Base-by-base conservation (phyloP, 2,329 filamentous ascomycete species). In the Calonectria ilicicola region DNA sequence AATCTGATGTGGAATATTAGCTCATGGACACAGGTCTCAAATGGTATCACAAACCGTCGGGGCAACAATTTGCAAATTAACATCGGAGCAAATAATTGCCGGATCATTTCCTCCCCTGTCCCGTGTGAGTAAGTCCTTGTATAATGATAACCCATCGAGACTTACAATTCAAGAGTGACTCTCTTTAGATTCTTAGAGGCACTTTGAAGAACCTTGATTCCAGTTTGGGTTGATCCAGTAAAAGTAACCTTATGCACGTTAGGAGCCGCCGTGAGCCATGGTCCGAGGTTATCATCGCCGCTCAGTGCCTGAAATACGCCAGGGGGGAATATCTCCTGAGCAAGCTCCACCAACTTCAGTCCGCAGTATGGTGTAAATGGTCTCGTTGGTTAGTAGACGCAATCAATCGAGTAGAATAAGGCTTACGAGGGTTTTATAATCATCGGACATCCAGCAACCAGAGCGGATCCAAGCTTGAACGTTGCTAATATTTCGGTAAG, bases 161-260 rank as follows among this genome's bases (percentile, higher is more conserved):
- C 88, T 80, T 87, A 87, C 84, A 92, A 86, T 81, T 93, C 91
- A 19, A 93, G 86, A 1, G 89, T 91, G 26, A 92, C 86, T 53
- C 91, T 85, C 85, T 93, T 93, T 40, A 93, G 82, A 0, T 89
- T 91, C 79, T 87, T 86, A 27, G 88, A 84, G 67, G 86, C 87
- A 21, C 85, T 87, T 68, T 86, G 86, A 85, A 91, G 89, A 66
- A 93, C 88, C 80, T 87, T 87, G 84, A 91, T 92, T 14, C 91
- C 91, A 0, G 89, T 92, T 0, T 85, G 84, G 8, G 86, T 89
- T 14, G 89, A 91, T 2, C 91, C 91, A 0, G 91, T 93, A 82
- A 93, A 93, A 75, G 85, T 87, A 79, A 93, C 89, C 85, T 92
- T 93, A 69, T 88, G 85, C 67, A 93, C 87, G 21, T 85, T 88